Conservation (phyloP, 2,329 filamentous ascomycete genomes). For the Pseudofabraea citricarpa region DNA sequence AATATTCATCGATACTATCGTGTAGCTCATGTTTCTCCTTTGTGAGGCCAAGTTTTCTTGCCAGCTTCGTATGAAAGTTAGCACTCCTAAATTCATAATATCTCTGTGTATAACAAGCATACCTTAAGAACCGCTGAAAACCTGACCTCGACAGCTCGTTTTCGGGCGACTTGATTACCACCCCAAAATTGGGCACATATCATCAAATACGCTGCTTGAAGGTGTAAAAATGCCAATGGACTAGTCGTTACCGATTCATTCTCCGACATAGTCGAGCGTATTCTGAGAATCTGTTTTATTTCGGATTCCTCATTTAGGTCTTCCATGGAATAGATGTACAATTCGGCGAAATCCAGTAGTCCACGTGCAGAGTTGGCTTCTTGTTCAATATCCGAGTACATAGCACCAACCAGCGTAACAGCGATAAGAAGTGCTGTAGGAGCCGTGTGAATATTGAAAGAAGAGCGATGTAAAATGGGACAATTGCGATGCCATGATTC, state of each 20-base stretch:
- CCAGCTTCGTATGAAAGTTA: too few relatives aligned
- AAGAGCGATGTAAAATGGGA: slow-evolving; percentile 35
- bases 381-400: slow-evolving; percentile 35
- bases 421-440: slow-evolving; percentile 33
- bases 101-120: slow-evolving; percentile 10
- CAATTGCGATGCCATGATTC: slow-evolving; percentile 39
- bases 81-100: too few relatives aligned
- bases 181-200: slow-evolving; percentile 38
- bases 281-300: slow-evolving; percentile 29
- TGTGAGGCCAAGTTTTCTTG: slow-evolving; percentile 32
- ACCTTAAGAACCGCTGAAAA: slow-evolving; percentile 37
- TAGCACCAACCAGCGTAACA: slow-evolving; percentile 37
- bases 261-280: slow-evolving; percentile 13
- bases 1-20: slow-evolving; percentile 31
- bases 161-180: slow-evolving; percentile 31
- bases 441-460: slow-evolving; percentile 33
- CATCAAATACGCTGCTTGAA: slow-evolving; percentile 38
- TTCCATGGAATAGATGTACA: slow-evolving; percentile 37
- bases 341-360: slow-evolving; percentile 36
- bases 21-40: slow-evolving; percentile 32
- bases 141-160: slow-evolving; percentile 36
- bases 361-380: slow-evolving; percentile 33
- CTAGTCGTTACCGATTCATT: slow-evolving; percentile 26
- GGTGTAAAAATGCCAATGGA: slow-evolving; percentile 30
- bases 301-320: slow-evolving; percentile 36